These are phyloP conservation scores for Diaporthe sp. DNA, from an alignment of 2,329 filamentous ascomycete species.

Conservation along the genomic window DNA sequence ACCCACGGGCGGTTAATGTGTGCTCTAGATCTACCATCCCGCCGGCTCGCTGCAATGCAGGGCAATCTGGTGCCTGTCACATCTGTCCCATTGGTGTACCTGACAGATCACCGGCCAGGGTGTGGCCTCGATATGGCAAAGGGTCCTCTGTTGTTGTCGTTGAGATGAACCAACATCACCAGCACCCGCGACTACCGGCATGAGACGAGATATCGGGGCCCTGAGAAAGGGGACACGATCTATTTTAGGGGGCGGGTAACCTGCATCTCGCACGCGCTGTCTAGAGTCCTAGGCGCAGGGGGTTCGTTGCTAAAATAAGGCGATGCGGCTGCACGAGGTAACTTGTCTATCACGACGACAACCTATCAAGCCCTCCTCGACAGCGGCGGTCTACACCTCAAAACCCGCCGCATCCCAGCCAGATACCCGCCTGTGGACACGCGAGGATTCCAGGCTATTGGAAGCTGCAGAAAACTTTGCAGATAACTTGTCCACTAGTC, in stretches of 20 bases:
- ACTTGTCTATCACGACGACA: constrained; percentile 42
- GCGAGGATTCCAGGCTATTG: neutral
- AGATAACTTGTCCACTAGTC: neutral
- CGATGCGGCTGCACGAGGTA: constrained; percentile 41
- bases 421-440: neutral
- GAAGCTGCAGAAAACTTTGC: neutral
- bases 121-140: constrained; percentile 11
- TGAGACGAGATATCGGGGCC: neutral
- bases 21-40: constrained; percentile 1
- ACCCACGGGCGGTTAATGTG: constrained; percentile 18
- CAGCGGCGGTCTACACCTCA: constrained; percentile 19
- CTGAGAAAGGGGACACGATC: neutral
- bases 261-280: constrained; percentile 11
- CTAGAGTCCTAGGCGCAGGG: neutral
- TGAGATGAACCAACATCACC: constrained; percentile 17
- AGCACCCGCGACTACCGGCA: constrained; percentile 25
- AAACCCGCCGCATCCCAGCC: constrained; percentile 3
- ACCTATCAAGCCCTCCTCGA: constrained; percentile 27
- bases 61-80: constrained; percentile 29
- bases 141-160: neutral
- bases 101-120: constrained; percentile 34
- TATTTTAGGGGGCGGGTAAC: constrained; percentile 29
- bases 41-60: constrained; percentile 27
- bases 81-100: constrained; percentile 39
- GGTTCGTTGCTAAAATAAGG: constrained; percentile 39